These are phyloP conservation scores for Phaeosphaeria sp. DNA, from an alignment of 2,329 filamentous ascomycete genomes.

Conservation along the genomic window DNA sequence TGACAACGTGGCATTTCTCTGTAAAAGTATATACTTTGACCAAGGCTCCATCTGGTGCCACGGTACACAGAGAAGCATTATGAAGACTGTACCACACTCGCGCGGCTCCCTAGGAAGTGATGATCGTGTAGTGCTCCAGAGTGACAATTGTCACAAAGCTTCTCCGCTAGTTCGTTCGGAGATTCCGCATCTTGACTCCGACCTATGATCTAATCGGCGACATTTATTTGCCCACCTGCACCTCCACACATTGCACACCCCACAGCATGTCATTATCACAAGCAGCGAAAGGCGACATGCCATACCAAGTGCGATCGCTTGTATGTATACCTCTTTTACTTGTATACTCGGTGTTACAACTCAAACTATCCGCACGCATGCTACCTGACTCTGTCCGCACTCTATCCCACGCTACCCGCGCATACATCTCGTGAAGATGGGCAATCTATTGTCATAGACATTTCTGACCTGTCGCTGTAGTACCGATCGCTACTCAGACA, in stretches of 20 bases:
- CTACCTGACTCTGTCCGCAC: not conserved
- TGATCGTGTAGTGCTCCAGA: not conserved
- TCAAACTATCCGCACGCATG: not conserved
- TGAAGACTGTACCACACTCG: not conserved
- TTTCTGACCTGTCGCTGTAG: constrained; percentile 54
- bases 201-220: constrained; percentile 43
- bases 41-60: not conserved
- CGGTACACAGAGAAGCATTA: not conserved
- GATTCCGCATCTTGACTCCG: constrained; percentile 38
- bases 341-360: not conserved
- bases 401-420: not conserved
- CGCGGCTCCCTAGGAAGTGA: not conserved
- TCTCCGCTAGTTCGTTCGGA: constrained; percentile 35
- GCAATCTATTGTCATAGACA: not conserved
- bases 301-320: constrained; percentile 49
- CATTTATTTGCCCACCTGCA: constrained; percentile 38
- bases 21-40: no score
- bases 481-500: constrained; percentile 92
- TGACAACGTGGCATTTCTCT: no score
- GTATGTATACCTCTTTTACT: constrained; percentile 33
- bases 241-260: constrained; percentile 12
- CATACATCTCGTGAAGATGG: not conserved
- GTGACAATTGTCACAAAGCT: not conserved
- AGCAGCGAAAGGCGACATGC: constrained; percentile 44
- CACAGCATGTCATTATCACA: constrained; percentile 44